A percentile compares a stretch with the other conserved stretches of the same genome.
phyloP scores from a whole-genome alignment of 352 stramenopile genomes.

The Blastocystis sp. region DNA sequence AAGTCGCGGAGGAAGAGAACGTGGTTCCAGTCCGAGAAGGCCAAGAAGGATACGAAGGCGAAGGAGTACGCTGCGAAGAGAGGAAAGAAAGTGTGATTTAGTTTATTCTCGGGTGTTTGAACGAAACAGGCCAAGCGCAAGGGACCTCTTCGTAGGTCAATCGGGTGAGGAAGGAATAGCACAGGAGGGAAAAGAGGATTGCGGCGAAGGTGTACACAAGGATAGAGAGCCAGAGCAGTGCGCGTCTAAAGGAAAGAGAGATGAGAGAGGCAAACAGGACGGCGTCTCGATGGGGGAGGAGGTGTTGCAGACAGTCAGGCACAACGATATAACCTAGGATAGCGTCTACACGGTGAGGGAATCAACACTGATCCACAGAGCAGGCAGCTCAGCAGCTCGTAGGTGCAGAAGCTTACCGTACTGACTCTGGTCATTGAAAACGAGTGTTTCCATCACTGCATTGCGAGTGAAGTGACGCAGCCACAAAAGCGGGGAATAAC shows the following conservation, averaged over 20 bases:
- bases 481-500: not conserved
- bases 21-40: slow-evolving; percentile 86
- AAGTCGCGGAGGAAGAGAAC: slow-evolving; percentile 79
- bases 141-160: not conserved
- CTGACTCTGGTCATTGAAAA: not conserved
- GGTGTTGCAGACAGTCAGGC: not conserved
- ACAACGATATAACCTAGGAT: not conserved
- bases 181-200: not conserved
- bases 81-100: slow-evolving; percentile 60
- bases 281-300: not conserved
- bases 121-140: not conserved
- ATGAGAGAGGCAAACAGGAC: not conserved
- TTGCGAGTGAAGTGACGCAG: not conserved
- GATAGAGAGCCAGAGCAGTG: not conserved
- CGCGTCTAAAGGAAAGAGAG: not conserved
- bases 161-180: not conserved
- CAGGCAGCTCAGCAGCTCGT: not conserved
- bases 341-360: not conserved
- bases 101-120: slow-evolving; percentile 9
- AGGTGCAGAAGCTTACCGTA: not conserved
- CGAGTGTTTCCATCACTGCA: not conserved
- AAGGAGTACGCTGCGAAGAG: slow-evolving; percentile 67
- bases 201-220: not conserved
- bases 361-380: not conserved
- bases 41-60: slow-evolving; percentile 78